Evolutionary conservation across 176 grass and related monocot species (phyloP), one percentile per base, ranked within the genome.

Genomic region (Tillandsia leiboldiana): DNA sequence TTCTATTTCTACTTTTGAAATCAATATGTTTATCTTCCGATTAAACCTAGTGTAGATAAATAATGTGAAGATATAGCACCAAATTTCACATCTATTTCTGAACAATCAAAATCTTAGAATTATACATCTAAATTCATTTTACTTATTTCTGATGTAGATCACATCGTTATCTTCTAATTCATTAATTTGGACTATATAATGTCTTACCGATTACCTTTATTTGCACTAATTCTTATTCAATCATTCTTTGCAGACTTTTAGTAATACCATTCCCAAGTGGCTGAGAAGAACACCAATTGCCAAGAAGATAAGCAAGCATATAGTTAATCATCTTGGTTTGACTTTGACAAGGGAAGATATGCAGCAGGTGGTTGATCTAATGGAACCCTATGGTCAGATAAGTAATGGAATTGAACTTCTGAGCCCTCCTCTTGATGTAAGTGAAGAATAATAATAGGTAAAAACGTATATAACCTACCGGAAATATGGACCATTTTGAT

Each of bases 351-450:
- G 63, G 69, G 70, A 80, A 49, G 70, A 80, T 49, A 80, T 80
- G 64, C 61, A 73, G 48, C 64, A 65, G 58, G 78, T 73, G 48
- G 70, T 80, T 68, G 78, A 80, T 73, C 58, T 80, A 58, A 80
- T 80, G 78, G 78, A 80, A 73, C 70, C 78, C 1, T 80, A 72
- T 80, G 78, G 78, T 51, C 69, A 73, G 51, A 68, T 72, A 58
- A 80, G 63, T 64, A 73, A 80, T 73, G 78, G 78, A 14, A 80
- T 80, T 26, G 78, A 80, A 59, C 51, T 80, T 47, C 26, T 66
- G n/a, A 77, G 66, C 66, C 75, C 75, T 49, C 75, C 75, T 49
- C 65, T 77, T 50, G 42, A 77, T 69, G 75, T 76, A 76, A 76
- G 74, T 50, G 11, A 17, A 13, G 61, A 76, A 11, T 3, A 22